Base-by-base conservation (phyloP, 805 yeast genomes). In the Saturnispora bothae region DNA sequence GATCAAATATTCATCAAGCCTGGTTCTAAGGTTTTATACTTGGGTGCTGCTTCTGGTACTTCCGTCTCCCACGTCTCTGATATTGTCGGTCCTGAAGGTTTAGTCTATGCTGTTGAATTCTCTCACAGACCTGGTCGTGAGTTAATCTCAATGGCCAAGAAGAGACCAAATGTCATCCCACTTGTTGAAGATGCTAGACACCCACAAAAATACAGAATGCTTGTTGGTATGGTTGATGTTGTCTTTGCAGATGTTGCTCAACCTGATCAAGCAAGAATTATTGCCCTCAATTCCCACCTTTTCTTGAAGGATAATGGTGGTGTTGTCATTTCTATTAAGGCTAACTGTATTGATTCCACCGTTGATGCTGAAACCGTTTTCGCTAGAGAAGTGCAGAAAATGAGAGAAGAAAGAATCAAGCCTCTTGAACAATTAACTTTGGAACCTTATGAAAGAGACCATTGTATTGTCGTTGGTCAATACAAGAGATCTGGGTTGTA, bases 91-190 rank as follows among this genome's bases (percentile, higher is more conserved):
- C 97, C 98, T 63, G 96, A 86, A 69, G 98, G 98, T 65, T 72
- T 85, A 60, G 98, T 92, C 39, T 92, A 92, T 64, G 98, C 98
- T 43, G 98, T 92, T 51, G 98, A 92, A 71, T 92, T 92, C 72
- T 86, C 96, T 48, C 97, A 92, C 77, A 83, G 98, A 76, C 95
- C 97, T 59, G 98, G 98, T 65, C 83, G 98, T 75, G 98, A 92
- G 68, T 76, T 92, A 68, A 89, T 92, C 58, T 84, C 94, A 57
- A 92, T 92, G 98, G 98, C 98, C 62, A 92, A 89, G 78, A 92
- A 92, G 94, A 84, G 98, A 77, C 97, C 98, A 49, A 92, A 92
- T 61, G 94, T 92, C 43, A 85, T 92, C 51, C 98, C 98, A 57
- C 92, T 92, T 65, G 88, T 92, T 63, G 98, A 92, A 69, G 98